These are phyloP conservation scores for Naganishia vaughanmartiniae DNA, from an alignment of 768 basidiomycete genomes.

Conservation along the genomic window DNA sequence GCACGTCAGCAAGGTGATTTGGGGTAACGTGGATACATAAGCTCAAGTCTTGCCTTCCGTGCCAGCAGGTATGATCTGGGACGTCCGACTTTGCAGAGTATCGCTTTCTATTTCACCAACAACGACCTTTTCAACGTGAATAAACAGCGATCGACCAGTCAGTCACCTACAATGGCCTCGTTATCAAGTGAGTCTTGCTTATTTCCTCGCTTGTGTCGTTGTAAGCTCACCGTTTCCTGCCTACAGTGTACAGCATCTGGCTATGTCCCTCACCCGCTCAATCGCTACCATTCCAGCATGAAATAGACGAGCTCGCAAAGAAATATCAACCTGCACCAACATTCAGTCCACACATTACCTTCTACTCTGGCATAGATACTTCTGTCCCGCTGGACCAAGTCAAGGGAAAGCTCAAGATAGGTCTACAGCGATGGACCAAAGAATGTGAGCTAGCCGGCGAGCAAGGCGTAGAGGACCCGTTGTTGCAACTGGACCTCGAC, in stretches of 20 bases:
- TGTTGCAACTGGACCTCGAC: slow-evolving; percentile 1
- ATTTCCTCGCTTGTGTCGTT: neutral
- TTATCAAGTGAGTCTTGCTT: neutral
- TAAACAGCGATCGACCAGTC: no score
- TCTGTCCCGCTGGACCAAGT: slow-evolving; percentile 11
- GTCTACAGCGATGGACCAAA: slow-evolving; percentile 1
- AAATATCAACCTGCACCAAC: slow-evolving; percentile 14
- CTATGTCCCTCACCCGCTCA: neutral
- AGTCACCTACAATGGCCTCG: no score
- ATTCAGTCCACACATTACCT: slow-evolving; percentile 6
- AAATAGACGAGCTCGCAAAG: slow-evolving; percentile 2
- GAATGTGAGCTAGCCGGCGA: neutral
- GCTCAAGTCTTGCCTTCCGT: no score
- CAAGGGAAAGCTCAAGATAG: slow-evolving; percentile 12
- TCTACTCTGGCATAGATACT: slow-evolving; percentile 14
- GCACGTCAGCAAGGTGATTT: no score
- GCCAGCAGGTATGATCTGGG: no score
- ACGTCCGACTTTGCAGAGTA: no score
- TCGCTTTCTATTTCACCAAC: no score
- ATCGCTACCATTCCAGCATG: neutral
- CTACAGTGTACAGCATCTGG: slow-evolving; percentile 19
- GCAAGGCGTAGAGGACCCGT: neutral
- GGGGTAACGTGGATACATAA: no score
- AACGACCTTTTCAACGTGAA: no score
- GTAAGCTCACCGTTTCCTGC: neutral